phyloP scores from a whole-genome alignment of 2,329 filamentous ascomycete species.

The Fusarium sp. region DNA sequence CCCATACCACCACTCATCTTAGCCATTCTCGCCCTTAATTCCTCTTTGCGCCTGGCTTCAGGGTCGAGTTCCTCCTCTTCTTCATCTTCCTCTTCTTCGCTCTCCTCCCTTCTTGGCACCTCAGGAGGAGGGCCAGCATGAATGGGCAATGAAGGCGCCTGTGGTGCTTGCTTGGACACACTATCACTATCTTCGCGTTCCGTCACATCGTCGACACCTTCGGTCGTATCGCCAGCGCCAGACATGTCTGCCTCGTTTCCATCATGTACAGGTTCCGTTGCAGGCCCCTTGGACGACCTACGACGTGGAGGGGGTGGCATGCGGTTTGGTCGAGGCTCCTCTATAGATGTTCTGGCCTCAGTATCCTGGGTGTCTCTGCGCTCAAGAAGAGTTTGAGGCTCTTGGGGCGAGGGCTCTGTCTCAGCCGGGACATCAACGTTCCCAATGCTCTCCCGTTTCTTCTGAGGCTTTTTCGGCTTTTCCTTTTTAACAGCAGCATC shows the following conservation, averaged over 20 bases:
- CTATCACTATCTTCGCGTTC: constrained; percentile 83
- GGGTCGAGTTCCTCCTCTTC: constrained; percentile 88
- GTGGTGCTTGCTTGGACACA: constrained; percentile 57
- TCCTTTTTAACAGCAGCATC: constrained; percentile 85
- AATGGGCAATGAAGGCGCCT: constrained; percentile 54
- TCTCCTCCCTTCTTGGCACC: constrained; percentile 59
- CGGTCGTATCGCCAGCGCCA: constrained; percentile 72
- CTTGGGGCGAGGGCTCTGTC: constrained; percentile 49
- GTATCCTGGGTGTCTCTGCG: constrained; percentile 63
- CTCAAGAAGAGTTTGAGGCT: constrained; percentile 54
- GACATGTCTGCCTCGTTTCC: constrained; percentile 76
- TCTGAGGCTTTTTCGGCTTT: constrained; percentile 82
- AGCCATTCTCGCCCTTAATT: constrained; percentile 94
- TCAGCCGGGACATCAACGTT: constrained; percentile 49
- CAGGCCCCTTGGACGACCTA: constrained; percentile 63
- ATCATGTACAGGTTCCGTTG: constrained; percentile 62
- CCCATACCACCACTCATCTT: constrained; percentile 99
- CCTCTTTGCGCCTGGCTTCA: constrained; percentile 85
- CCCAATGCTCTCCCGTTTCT: constrained; percentile 69
- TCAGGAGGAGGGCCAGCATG: constrained; percentile 40
- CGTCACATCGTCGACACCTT: constrained; percentile 70
- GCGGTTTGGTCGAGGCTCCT: constrained; percentile 55
- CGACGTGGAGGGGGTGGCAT: constrained; percentile 62
- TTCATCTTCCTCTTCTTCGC: constrained; percentile 71
- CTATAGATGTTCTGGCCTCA: constrained; percentile 63